Evolutionary conservation across 176 grass and related monocot species (phyloP).

Genomic region (Rhipidocladum racemiflorum): DNA sequence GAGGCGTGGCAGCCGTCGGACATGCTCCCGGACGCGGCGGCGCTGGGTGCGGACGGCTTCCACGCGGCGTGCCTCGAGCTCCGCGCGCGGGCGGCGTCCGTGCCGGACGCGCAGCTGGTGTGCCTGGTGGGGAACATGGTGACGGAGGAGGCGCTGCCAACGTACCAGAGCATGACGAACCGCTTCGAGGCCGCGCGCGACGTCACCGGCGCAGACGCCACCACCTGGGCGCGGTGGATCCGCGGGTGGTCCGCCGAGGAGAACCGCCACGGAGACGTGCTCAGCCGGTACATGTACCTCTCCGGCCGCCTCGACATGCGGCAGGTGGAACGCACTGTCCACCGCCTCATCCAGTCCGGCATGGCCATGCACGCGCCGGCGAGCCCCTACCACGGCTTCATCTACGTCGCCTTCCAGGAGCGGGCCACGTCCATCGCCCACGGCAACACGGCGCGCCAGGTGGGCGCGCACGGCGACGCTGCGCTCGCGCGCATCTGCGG

Average conservation of each 20-base stretch:
- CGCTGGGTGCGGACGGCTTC: conserved; percentile 48
- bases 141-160: conserved; percentile 88
- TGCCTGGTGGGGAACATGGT: conserved; percentile 80
- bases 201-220: conserved; percentile 58
- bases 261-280: conserved; percentile 87
- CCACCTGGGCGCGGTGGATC: conserved; percentile 80
- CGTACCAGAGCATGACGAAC: conserved; percentile 86
- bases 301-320: conserved; percentile 81
- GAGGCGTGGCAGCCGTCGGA: conserved; percentile 73
- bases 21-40: conserved; percentile 65
- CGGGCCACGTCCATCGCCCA: conserved; percentile 74
- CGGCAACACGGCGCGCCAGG: conserved; percentile 75
- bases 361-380: conserved; percentile 43
- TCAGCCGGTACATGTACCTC: conserved; percentile 78
- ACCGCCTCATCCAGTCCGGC: conserved; percentile 61
- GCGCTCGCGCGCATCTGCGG: conserved; percentile 64
- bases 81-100: conserved; percentile 32
- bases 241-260: conserved; percentile 82
- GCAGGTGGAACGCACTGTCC: conserved; percentile 70
- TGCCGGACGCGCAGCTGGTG: conserved; percentile 64
- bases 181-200: conserved; percentile 59
- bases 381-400: conserved; percentile 62
- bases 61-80: conserved; percentile 45
- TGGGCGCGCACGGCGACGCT: conserved; percentile 42
- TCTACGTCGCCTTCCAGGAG: conserved; percentile 91